Percentiles rank a stretch among this genome's conserved stretches.
These are phyloP conservation scores for Kwoniella botswanensis DNA, from an alignment of 768 basidiomycete species.

Conservation along the genomic window DNA sequence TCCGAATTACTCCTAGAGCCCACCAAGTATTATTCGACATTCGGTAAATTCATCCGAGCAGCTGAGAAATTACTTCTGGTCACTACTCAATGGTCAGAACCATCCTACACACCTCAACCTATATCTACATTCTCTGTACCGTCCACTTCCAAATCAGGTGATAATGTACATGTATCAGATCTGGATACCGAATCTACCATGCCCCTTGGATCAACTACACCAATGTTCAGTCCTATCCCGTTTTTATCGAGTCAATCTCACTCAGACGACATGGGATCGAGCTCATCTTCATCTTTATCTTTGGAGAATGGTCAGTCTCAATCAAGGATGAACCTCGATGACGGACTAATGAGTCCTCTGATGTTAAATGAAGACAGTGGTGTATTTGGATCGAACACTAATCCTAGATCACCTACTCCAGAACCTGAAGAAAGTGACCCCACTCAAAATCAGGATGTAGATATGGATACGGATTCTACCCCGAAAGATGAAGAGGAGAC, in stretches of 20 bases:
- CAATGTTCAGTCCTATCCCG: conserved; percentile 58
- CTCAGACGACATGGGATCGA: neutral
- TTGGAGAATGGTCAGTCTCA: conserved; percentile 5
- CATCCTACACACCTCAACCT: conserved; percentile 33
- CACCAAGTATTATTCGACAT: conserved; percentile 37
- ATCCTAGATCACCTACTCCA: conserved; percentile 40
- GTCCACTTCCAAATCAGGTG: conserved; percentile 22
- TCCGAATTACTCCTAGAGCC: conserved; percentile 54
- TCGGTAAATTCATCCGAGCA: conserved; percentile 58
- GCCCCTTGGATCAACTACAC: conserved; percentile 46
- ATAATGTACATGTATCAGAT: conserved; percentile 26
- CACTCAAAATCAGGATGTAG: conserved; percentile 12
- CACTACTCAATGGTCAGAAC: conserved; percentile 51
- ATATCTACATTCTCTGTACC: conserved; percentile 6
- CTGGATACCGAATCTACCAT: conserved; percentile 23
- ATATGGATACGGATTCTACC: conserved; percentile 4
- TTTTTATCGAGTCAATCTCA: conserved; percentile 40
- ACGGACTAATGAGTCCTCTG: conserved; percentile 44
- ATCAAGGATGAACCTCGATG: conserved; percentile 1
- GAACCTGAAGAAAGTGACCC: conserved; percentile 39
- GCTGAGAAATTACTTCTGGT: conserved; percentile 57
- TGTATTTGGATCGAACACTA: conserved; percentile 14
- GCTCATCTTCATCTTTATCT: neutral
- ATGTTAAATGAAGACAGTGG: conserved; percentile 28
- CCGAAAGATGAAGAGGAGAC: neutral